Base-by-base conservation (phyloP, 495 filamentous ascomycete species). In the Penicillium verhagenii region DNA sequence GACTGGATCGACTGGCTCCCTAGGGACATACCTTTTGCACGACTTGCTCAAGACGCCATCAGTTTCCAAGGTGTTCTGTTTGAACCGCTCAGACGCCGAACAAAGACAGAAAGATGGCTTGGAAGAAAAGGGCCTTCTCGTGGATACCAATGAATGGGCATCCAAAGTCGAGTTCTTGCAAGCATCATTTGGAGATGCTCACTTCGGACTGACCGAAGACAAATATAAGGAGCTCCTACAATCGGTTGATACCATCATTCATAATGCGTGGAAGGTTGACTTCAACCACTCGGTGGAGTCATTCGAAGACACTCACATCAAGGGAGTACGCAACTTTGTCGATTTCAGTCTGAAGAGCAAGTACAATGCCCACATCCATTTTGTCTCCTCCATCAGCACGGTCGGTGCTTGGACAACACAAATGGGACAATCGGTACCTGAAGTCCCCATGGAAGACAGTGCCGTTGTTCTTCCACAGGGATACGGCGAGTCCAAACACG, bases 241-340 rank as follows among this genome's bases (percentile, higher is more conserved):
- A 10, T 64, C 70, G 4, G 75, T 75, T 64, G 40, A 83, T 77
- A 50, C 74, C 9, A 66, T 86, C 44, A 82, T 86, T 54, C 83
- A 87, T 70, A 85, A 84, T 59, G 79, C 81, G 28, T 88, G 84
- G 85, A 77, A 75, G 3, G 83, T 87, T 20, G 77, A 88, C 65
- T 87, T 86, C 71, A 84, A 86, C 61, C 72, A 75, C 23, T 64
- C 80, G 0, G 64, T 85, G 37, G 72, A 74, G 35, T 79, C 78
- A 0, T 87, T 86, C 38, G 75, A 81, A 57, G 75, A 81, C 35
- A 75, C 78, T 4, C 76, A 82, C 51, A 75, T 86, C 26, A 61
- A 62, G 6, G 79, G 83, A 13, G 73, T 84, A 19, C 71, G 78
- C 29, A 73, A 76, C 42, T 68, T 86, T 14, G 70, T 79, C 2